Evolutionary conservation across 2,329 filamentous ascomycete species (phyloP), one percentile per base, ranked within the genome.

Genomic region (Aspergillus bombycis): DNA sequence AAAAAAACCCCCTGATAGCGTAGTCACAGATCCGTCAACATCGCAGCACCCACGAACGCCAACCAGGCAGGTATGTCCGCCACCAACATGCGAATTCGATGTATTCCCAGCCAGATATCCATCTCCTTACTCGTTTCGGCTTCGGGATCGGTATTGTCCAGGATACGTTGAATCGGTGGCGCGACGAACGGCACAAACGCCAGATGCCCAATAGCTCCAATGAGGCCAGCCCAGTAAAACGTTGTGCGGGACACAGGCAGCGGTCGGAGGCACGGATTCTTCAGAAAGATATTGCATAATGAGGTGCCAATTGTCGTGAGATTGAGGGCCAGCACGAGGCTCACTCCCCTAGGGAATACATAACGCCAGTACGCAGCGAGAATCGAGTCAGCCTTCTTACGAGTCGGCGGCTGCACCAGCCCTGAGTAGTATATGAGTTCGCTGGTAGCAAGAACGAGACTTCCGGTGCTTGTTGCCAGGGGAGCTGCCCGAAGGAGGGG

Each of bases 141-240:
- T n/a, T 59, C 60, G 4, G 50, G 34, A 30, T 64, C 52, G 5
- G 26, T 19, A 23, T 66, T 60, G 16, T 67, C 62, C 7, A 68
- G 52, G n/a, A 68, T 65, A 23, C 62, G 43, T 58, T 67, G 34
- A 26, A 68, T 60, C 1, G 58, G 66, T 2, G 57, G 57, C 4
- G 57, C 63, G 14, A 69, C 66, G 50, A 60, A 64, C n/a, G 67
- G 67, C 26, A 68, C 62, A 23, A 69, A 68, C 4, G 48, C 9
- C 26, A 69, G 38, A 56, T 68, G 67, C 36, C 62, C 65, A 12
- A 68, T 53, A 4, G 67, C 62, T 0, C 61, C 61, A 4, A 53
- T 55, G 19, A 69, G 56, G 2, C 65, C 67, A 21, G 50, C 41
- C 67, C 66, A 68, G 62, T 68, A 69, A 43, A 67, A 66, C 11